phyloP scores from a whole-genome alignment of 176 grass and related monocot species.

The Phragmites australis region DNA sequence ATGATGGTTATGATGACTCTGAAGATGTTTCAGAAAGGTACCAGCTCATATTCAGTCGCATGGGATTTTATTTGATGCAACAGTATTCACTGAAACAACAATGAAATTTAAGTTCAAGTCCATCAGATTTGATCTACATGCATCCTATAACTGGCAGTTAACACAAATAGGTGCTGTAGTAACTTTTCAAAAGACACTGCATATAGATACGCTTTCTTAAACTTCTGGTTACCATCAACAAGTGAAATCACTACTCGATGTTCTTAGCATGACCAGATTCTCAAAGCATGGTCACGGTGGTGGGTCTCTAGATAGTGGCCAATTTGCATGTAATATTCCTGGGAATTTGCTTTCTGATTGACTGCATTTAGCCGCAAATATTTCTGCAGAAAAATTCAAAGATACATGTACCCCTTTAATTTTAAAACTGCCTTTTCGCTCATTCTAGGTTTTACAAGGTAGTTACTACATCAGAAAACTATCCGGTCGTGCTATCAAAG shows the following conservation, averaged over 20 bases:
- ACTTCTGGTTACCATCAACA: not conserved
- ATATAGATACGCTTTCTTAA: not conserved
- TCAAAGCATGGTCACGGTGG: not conserved
- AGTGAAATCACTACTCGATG: not conserved
- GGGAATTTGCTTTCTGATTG: constrained; percentile 11
- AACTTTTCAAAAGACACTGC: not conserved
- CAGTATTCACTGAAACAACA: not conserved
- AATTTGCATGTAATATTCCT: constrained; percentile 10
- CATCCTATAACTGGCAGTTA: not conserved
- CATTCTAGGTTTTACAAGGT: constrained; percentile 87
- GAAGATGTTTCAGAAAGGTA: constrained; percentile 76
- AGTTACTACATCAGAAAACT: constrained; percentile 89
- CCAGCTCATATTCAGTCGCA: not conserved
- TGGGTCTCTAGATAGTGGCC: not conserved
- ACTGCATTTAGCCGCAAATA: constrained; percentile 18
- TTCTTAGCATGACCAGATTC: not conserved
- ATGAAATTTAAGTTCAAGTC: not conserved
- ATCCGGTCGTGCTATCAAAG: constrained; percentile 69
- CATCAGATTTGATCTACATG: not conserved
- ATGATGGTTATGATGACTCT: constrained; percentile 54
- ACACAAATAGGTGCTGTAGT: not conserved
- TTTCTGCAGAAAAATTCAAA: constrained; percentile 8
- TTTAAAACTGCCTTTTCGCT: constrained; percentile 19
- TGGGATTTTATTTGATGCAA: not conserved
- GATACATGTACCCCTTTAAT: not conserved